These are phyloP conservation scores for Xylariales sp. DNA, from an alignment of 2,329 filamentous ascomycete genomes.

Conservation along the genomic window DNA sequence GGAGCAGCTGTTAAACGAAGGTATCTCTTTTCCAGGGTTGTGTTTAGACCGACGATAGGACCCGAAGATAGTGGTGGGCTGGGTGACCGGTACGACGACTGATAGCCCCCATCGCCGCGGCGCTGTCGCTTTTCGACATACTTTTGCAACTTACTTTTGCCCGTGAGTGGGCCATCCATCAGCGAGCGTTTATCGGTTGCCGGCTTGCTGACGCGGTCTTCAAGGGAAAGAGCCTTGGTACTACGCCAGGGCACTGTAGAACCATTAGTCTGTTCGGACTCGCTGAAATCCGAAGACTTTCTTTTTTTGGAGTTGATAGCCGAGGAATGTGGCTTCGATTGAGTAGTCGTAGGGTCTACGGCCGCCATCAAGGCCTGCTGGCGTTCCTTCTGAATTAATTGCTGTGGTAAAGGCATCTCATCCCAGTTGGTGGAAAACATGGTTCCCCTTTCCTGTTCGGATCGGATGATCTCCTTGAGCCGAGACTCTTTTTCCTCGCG, in stretches of 20 bases:
- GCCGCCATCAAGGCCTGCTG: constrained; percentile 58
- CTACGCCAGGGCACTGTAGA: constrained; percentile 80
- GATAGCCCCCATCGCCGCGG: constrained; percentile 80
- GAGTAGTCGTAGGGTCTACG: constrained; percentile 34
- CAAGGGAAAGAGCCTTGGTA: constrained; percentile 70
- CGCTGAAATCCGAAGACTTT: constrained; percentile 77
- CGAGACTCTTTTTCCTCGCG: constrained; percentile 82
- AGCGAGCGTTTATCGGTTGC: constrained; percentile 60
- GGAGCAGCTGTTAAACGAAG: constrained; percentile 92
- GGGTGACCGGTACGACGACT: constrained; percentile 65
- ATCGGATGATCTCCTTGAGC: constrained; percentile 85
- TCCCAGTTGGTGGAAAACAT: constrained; percentile 86
- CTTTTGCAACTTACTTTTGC: constrained; percentile 89
- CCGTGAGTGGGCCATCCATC: constrained; percentile 57
- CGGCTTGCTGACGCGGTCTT: constrained; percentile 79
- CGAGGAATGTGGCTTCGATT: constrained; percentile 33
- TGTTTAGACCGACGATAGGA: constrained; percentile 87
- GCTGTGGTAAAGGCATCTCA: constrained; percentile 83
- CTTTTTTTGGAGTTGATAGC: constrained; percentile 74
- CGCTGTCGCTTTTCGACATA: constrained; percentile 88
- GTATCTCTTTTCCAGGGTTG: constrained; percentile 90
- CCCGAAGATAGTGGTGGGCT: constrained; percentile 68
- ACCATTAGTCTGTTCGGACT: constrained; percentile 60
- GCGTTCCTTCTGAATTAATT: constrained; percentile 80
- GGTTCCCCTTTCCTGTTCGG: constrained; percentile 78